Base-by-base conservation (phyloP, 1,284 basidiomycete species). In the Pisolithus thermaeus region DNA sequence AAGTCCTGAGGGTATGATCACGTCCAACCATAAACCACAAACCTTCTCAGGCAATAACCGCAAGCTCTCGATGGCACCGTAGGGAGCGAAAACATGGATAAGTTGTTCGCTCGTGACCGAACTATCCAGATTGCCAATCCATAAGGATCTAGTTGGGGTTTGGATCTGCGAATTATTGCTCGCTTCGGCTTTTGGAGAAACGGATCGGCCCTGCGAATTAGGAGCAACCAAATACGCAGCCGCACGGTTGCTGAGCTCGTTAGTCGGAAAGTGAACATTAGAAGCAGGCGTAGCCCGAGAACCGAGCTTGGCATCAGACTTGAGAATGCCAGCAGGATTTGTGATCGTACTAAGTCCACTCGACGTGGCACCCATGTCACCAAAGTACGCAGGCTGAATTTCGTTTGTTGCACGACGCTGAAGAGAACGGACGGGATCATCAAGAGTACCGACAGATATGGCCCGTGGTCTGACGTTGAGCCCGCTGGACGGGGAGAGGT, bases 61-160 rank as follows among this genome's bases (percentile, higher is more conserved):
- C 65, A 98, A 75, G 61, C 91, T 95, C 73, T 98, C 96, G 58
- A 98, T 97, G 14, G 93, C 90, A 47, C 96, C 96, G 65, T 98
- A 98, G 1, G 90, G 90, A 18, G 92, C 89, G 70, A 99, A 99
- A 16, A 96, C 91, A 57, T 89, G 86, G 55, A 97, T 90, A 50
- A 99, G 83, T 63, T 97, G 92, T 66, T 96, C 92, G 61, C 91
- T 93, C 0, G 93, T 93, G 47, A 95, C 91, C 47, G 87, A 87
- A 55, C 89, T 89, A 68, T 98, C 93, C 44, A 99, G 78, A 67
- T 97, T 97, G 45, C 96, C 96, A 62, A 99, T 96, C 95, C 96
- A 99, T 41, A 99, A 76, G 40, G 92, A 95, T 49, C 96, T 83
- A 12, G 93, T 96, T 22, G 97, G 96, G 43, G 92, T 89, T 70